Evolutionary conservation across 192 early-diverging fungal species (phyloP).

Genomic region (Backusella westeae): DNA sequence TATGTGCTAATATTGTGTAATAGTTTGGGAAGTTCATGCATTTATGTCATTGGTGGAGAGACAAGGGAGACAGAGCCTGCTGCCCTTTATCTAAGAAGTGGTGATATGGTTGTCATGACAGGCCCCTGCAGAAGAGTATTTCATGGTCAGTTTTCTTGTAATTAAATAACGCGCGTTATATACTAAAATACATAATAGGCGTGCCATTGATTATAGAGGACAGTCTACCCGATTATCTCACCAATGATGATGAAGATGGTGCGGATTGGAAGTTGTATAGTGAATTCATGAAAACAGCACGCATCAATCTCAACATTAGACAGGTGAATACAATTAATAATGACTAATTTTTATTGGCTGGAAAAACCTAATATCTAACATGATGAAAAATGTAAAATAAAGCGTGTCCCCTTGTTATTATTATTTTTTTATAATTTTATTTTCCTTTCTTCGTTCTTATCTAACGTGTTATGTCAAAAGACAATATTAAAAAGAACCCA

Average conservation of each 20-base stretch:
- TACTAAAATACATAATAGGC: neutral
- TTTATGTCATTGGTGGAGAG: conserved; percentile 79
- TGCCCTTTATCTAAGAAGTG: conserved; percentile 72
- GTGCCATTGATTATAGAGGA: conserved; percentile 27
- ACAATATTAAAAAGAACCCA: conserved; percentile 9
- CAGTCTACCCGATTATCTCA: conserved; percentile 18
- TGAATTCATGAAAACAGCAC: conserved; percentile 62
- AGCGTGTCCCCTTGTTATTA: neutral
- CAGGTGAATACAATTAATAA: conserved; percentile 54
- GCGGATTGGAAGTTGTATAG: conserved; percentile 65
- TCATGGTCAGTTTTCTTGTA: conserved; percentile 60
- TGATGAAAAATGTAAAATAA: neutral
- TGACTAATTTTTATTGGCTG: neutral
- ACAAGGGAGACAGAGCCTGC: conserved; percentile 68
- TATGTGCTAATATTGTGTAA: too few species aligned
- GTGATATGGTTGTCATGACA: conserved; percentile 90
- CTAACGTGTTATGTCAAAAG: neutral
- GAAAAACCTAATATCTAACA: neutral
- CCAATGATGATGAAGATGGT: neutral
- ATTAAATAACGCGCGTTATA: too few species aligned
- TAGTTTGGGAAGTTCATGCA: conserved; percentile 74
- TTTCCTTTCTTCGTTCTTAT: neutral
- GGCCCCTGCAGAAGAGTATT: conserved; percentile 73
- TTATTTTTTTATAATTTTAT: neutral
- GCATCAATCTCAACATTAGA: conserved; percentile 92